phyloP scores from a whole-genome alignment of 257 asterid genomes.

The Capsicum chinense region DNA sequence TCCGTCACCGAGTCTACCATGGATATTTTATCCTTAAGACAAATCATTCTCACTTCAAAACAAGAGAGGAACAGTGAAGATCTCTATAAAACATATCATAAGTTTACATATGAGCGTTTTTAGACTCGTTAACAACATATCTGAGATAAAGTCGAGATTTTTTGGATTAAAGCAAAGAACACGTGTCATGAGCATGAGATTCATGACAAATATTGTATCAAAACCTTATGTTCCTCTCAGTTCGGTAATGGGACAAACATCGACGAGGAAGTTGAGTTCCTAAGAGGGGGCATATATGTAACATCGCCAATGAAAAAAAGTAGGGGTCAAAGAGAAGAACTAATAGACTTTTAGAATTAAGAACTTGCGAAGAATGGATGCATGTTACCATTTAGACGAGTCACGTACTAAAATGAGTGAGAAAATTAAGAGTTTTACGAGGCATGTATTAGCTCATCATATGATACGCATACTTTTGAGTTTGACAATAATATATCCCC shows the following conservation, averaged over 20 bases:
- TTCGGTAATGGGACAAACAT: neutral
- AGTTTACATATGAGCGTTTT: neutral
- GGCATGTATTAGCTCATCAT: neutral
- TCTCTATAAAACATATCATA: neutral
- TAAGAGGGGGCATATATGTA: too few species aligned
- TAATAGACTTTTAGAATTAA: too few species aligned
- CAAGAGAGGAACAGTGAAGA: too few species aligned
- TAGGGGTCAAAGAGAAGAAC: too few species aligned
- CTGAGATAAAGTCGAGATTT: neutral
- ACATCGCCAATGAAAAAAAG: too few species aligned
- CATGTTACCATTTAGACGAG: neutral
- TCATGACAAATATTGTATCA: neutral
- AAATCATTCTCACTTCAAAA: neutral
- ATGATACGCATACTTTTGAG: neutral
- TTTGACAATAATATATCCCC: neutral
- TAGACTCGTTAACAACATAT: neutral
- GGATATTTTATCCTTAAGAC: neutral
- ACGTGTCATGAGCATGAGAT: accelerated
- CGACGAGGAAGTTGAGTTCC: neutral
- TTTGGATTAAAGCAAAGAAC: neutral
- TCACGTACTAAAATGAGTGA: too few species aligned
- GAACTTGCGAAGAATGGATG: too few species aligned
- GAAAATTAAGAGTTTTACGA: neutral
- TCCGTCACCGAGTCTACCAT: too few species aligned
- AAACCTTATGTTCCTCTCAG: neutral